A percentile compares a stretch with the other conserved stretches of the same genome.
phyloP scores from a whole-genome alignment of 2,329 filamentous ascomycete species.

The Pseudogymnoascus sp. region DNA sequence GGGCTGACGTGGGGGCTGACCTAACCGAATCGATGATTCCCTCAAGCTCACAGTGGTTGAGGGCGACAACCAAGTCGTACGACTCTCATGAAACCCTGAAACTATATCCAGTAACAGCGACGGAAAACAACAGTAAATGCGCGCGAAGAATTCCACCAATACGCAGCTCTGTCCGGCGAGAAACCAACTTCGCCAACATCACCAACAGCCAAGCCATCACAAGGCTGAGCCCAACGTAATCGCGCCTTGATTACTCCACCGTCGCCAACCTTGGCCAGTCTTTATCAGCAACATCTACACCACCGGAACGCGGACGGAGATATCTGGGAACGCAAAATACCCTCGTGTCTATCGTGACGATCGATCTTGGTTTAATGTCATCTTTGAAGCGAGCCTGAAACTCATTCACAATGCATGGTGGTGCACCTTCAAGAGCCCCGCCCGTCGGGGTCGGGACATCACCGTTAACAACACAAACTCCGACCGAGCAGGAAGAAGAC shows the following conservation, averaged over 20 bases:
- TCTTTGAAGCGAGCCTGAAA: not conserved
- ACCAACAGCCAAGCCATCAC: conserved; percentile 7
- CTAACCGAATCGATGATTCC: conserved; percentile 8
- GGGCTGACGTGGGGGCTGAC: not conserved
- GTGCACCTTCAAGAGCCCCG: not conserved
- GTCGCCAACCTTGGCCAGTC: not conserved
- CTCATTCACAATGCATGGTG: not conserved
- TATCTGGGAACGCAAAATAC: not conserved
- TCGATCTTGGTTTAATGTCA: conserved; percentile 8
- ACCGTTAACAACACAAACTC: not conserved
- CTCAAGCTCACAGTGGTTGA: not conserved
- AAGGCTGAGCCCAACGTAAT: conserved; percentile 9
- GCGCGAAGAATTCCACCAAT: not conserved
- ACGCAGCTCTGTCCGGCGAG: conserved; percentile 1
- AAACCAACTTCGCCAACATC: not conserved
- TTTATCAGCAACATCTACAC: conserved; percentile 1
- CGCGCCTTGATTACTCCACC: conserved; percentile 7
- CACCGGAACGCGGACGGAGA: not conserved
- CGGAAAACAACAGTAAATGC: not conserved
- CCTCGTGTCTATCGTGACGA: not conserved
- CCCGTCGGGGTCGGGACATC: not conserved
- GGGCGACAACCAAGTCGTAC: not conserved
- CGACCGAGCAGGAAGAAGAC: conserved; percentile 25
- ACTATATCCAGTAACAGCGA: not conserved
- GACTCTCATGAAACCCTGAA: not conserved